These are phyloP conservation scores for Candolleomyces efflorescens DNA, from an alignment of 768 basidiomycete genomes.

Conservation along the genomic window DNA sequence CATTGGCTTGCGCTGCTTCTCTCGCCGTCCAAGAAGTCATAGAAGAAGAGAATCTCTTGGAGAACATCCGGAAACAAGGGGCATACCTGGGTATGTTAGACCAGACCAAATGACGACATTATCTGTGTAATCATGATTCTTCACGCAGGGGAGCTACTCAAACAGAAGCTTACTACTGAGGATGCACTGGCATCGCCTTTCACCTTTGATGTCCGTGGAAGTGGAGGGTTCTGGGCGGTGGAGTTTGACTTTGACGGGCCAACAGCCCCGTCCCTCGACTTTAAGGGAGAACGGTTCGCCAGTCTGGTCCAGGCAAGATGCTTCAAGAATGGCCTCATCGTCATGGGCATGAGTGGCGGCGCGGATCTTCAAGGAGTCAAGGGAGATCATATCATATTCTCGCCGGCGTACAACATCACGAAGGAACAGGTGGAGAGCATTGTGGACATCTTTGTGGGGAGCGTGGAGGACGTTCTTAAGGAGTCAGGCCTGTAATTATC, in stretches of 20 bases:
- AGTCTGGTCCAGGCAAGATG: slow-evolving; percentile 68
- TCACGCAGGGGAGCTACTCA: slow-evolving; percentile 42
- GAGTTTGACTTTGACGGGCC: slow-evolving; percentile 68
- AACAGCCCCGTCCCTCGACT: slow-evolving; percentile 39
- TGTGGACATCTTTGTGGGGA: slow-evolving; percentile 59
- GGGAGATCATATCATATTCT: slow-evolving; percentile 69
- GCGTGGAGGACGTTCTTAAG: slow-evolving; percentile 59
- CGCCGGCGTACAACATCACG: slow-evolving; percentile 79
- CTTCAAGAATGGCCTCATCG: slow-evolving; percentile 60
- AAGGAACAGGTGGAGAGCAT: slow-evolving; percentile 65
- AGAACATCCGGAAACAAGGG: slow-evolving; percentile 57
- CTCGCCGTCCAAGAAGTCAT: slow-evolving; percentile 80
- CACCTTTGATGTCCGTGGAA: slow-evolving; percentile 78
- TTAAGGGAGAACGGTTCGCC: slow-evolving; percentile 55
- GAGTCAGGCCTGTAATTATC: slow-evolving; percentile 26
- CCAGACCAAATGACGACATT: neutral
- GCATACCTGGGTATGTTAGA: slow-evolving; percentile 44
- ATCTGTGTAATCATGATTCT: neutral
- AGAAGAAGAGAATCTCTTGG: slow-evolving; percentile 62
- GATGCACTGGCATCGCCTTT: slow-evolving; percentile 59
- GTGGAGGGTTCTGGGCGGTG: slow-evolving; percentile 79
- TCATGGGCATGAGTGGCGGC: slow-evolving; percentile 74
- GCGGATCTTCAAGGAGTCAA: slow-evolving; percentile 63
- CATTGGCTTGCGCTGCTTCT: slow-evolving; percentile 72
- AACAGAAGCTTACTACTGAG: slow-evolving; percentile 48